Evolutionary conservation across 1,284 basidiomycete genomes (phyloP).

Genomic region (Cutaneotrichosporon spelunceum): DNA sequence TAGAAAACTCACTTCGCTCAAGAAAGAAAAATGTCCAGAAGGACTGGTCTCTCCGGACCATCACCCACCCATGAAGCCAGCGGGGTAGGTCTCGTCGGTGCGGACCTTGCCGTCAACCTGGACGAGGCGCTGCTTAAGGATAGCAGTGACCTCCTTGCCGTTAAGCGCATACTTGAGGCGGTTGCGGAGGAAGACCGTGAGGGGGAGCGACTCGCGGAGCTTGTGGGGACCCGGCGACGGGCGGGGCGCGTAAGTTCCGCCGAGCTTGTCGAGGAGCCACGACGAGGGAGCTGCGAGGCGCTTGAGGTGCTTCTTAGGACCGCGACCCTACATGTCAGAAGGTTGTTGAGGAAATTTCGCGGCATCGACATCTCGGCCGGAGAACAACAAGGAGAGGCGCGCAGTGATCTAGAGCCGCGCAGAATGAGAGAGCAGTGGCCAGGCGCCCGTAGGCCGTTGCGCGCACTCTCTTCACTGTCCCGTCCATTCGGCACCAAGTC

Average conservation of each 20-base stretch:
- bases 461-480: not conserved
- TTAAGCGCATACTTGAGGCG: conserved; percentile 98
- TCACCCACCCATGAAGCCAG: conserved; percentile 89
- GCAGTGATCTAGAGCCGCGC: not conserved
- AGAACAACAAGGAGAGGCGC: not conserved
- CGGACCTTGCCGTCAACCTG: conserved; percentile 99
- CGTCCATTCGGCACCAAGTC: not conserved
- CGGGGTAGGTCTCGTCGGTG: conserved; percentile 94
- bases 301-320: conserved; percentile 99
- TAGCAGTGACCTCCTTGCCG: conserved; percentile 90
- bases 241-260: conserved; percentile 94
- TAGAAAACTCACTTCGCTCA: not conserved
- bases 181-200: conserved; percentile 96
- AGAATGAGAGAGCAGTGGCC: not conserved
- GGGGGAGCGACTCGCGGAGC: conserved; percentile 92
- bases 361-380: not conserved
- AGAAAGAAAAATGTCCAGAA: conserved; percentile 4
- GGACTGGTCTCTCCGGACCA: conserved; percentile 13
- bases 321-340: conserved; percentile 67
- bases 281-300: conserved; percentile 94
- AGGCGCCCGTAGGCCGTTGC: not conserved
- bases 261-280: conserved; percentile 99
- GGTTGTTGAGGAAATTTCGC: not conserved
- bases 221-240: conserved; percentile 98
- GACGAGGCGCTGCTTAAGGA: conserved; percentile 94